phyloP scores from a whole-genome alignment of 169 alveolate genomes.

The Plasmodium vivax region DNA sequence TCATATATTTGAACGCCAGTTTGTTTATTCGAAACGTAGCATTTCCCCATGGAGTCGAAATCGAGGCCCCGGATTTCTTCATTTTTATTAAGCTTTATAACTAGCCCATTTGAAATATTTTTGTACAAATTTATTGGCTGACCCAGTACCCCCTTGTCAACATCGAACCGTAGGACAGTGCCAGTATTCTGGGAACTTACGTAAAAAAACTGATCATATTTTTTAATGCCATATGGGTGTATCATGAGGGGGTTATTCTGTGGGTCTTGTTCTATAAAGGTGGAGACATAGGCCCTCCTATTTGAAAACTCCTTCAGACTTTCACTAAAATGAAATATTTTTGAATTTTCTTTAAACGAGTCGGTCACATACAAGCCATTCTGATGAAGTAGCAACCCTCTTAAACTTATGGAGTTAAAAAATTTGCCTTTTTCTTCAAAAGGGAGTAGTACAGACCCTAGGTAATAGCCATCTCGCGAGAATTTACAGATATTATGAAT shows the following conservation, averaged over 20 bases:
- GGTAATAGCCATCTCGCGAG: constrained; percentile 73
- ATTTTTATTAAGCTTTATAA: constrained; percentile 42
- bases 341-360: constrained; percentile 56
- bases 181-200: constrained; percentile 74
- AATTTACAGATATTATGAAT: constrained; percentile 71
- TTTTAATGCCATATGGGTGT: constrained; percentile 73
- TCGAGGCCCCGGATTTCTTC: constrained; percentile 75
- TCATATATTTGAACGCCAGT: constrained; percentile 69
- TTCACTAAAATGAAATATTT: constrained; percentile 54
- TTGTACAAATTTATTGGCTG: not conserved
- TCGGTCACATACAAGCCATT: constrained; percentile 49
- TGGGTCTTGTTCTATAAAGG: constrained; percentile 35
- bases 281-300: constrained; percentile 56
- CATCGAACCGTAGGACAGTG: constrained; percentile 48
- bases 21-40: constrained; percentile 73
- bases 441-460: constrained; percentile 71
- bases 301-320: constrained; percentile 29
- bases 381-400: constrained; percentile 64
- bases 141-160: constrained; percentile 20
- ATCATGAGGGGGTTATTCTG: constrained; percentile 64
- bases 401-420: constrained; percentile 56
- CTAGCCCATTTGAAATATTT: constrained; percentile 33
- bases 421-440: constrained; percentile 71
- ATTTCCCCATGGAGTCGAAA: constrained; percentile 48
- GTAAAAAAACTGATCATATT: constrained; percentile 50